Evolutionary conservation across 2,329 filamentous ascomycete species (phyloP).

Genomic region (Aspergillus quadricinctus): DNA sequence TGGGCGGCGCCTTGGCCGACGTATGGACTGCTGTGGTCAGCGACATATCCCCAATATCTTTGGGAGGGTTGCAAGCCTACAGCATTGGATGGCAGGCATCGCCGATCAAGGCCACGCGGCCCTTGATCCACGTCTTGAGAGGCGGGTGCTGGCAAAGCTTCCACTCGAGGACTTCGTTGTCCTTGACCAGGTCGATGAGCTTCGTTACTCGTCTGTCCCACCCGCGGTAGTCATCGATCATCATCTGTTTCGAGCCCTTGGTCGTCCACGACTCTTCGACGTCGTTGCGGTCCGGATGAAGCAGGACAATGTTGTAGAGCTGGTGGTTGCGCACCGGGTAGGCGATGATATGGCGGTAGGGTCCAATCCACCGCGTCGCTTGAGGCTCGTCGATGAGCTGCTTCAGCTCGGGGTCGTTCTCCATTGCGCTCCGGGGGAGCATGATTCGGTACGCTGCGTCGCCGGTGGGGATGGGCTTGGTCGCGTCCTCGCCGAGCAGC

Average conservation of each 20-base stretch:
- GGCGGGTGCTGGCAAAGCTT: constrained; percentile 33
- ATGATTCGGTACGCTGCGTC: constrained; percentile 79
- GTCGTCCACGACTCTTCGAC: constrained; percentile 62
- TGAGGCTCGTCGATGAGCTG: constrained; percentile 63
- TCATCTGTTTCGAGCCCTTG: constrained; percentile 55
- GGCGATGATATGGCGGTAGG: constrained; percentile 70
- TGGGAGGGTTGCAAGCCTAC: constrained; percentile 15
- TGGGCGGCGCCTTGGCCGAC: constrained; percentile 46
- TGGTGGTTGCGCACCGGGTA: constrained; percentile 67
- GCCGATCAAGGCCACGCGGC: constrained; percentile 37
- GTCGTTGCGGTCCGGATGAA: constrained; percentile 60
- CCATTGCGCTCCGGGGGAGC: constrained; percentile 64
- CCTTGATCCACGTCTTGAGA: constrained; percentile 31
- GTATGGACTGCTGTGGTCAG: constrained; percentile 22
- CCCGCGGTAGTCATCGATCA: constrained; percentile 58
- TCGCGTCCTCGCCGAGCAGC: constrained; percentile 29
- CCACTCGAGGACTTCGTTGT: constrained; percentile 44
- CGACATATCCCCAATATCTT: too few relatives aligned
- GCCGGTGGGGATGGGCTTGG: constrained; percentile 48
- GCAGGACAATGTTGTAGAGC: constrained; percentile 61
- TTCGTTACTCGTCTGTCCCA: constrained; percentile 58
- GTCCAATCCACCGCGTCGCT: constrained; percentile 72
- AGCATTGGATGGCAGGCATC: constrained; percentile 46
- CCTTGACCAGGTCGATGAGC: constrained; percentile 58
- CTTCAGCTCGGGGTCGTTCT: constrained; percentile 62